Evolutionary conservation across 2,329 filamentous ascomycete genomes (phyloP).

Genomic region (Hymenoscyphus fraxineus): DNA sequence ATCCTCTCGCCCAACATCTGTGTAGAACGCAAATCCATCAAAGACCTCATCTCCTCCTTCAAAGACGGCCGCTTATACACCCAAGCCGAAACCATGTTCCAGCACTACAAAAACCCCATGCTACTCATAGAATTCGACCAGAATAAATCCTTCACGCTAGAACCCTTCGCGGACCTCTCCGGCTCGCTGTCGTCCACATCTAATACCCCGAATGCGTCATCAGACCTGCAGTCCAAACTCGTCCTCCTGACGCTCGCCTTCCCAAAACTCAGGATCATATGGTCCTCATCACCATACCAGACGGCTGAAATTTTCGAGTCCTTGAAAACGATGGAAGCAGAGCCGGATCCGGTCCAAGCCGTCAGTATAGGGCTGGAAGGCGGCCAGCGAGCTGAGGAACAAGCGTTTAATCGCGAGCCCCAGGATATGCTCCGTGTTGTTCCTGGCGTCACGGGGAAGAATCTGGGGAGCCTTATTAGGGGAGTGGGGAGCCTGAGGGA

Average conservation of each 20-base stretch:
- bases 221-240: conserved; percentile 85
- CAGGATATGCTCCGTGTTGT: conserved; percentile 87
- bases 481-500: conserved; percentile 74
- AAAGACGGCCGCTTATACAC: conserved; percentile 86
- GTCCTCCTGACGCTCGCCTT: conserved; percentile 92
- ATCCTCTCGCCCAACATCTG: conserved; percentile 87
- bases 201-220: conserved; percentile 51
- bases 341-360: conserved; percentile 86
- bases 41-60: conserved; percentile 87
- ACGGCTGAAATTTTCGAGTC: conserved; percentile 96
- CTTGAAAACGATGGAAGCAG: conserved; percentile 82
- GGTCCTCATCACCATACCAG: conserved; percentile 90
- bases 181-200: conserved; percentile 61
- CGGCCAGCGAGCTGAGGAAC: conserved; percentile 57
- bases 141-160: conserved; percentile 94
- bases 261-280: conserved; percentile 84
- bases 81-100: conserved; percentile 90
- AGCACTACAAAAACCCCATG: conserved; percentile 85
- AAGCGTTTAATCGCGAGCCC: conserved; percentile 76
- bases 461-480: conserved; percentile 67
- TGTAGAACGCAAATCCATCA: conserved; percentile 89
- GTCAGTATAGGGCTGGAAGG: conserved; percentile 76
- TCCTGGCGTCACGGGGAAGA: conserved; percentile 79
- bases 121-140: conserved; percentile 97
- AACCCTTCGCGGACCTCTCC: conserved; percentile 67